A percentile compares a stretch with the other conserved stretches of the same genome.
Conservation (phyloP, 345 rosid species). For the Excoecaria cochinchinensis region DNA sequence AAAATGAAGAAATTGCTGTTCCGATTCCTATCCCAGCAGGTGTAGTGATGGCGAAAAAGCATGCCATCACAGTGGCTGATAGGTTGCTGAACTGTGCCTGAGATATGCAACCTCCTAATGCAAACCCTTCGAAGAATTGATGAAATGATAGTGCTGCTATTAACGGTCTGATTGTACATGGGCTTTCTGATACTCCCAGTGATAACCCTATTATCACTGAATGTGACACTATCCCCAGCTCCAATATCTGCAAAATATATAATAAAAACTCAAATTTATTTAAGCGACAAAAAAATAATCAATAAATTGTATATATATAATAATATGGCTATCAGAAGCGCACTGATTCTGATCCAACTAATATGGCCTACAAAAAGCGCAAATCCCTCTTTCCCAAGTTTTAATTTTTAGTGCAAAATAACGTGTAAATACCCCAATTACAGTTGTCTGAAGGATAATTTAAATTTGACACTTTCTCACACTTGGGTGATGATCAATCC, state of each 20-base stretch:
- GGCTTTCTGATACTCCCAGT: slow-evolving; percentile 79
- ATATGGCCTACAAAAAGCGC: too few species aligned
- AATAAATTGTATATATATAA: too few species aligned
- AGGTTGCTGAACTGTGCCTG: slow-evolving; percentile 63
- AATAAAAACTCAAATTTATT: too few species aligned
- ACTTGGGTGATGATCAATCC: too few species aligned
- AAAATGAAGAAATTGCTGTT: slow-evolving; percentile 55
- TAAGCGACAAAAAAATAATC: too few species aligned
- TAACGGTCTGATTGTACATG: slow-evolving; percentile 86
- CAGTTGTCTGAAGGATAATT: too few species aligned
- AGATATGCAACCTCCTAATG: slow-evolving; percentile 88
- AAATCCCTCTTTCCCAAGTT: too few species aligned
- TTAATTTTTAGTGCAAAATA: too few species aligned
- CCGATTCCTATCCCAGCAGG: slow-evolving; percentile 73
- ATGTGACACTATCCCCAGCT: slow-evolving; percentile 90
- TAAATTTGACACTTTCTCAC: too few species aligned
- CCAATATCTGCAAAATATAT: slow-evolving; percentile 56
- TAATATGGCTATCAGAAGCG: too few species aligned
- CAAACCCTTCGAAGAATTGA: slow-evolving; percentile 97
- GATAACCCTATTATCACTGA: slow-evolving; percentile 89
- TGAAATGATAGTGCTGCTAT: slow-evolving; percentile 84
- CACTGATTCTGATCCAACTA: too few species aligned
- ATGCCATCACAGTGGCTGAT: slow-evolving; percentile 63
- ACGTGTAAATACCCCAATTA: too few species aligned
- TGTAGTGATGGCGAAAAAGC: slow-evolving; percentile 73